Evolutionary conservation across 2,329 filamentous ascomycete species (phyloP).

Genomic region (Phaeosphaeria sp.): DNA sequence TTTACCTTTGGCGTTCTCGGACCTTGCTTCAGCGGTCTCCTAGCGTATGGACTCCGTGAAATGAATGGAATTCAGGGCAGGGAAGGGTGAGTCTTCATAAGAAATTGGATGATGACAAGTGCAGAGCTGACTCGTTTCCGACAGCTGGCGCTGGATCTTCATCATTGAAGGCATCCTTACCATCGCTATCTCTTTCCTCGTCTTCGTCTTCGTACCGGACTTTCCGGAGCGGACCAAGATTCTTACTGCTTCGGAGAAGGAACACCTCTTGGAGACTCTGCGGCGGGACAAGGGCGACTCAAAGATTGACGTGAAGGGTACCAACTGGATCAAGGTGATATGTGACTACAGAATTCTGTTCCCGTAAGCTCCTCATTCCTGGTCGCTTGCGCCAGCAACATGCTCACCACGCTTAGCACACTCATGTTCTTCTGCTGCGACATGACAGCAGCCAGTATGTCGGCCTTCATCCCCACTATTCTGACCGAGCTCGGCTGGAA

Average conservation of each 20-base stretch:
- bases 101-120: not conserved
- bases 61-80: constrained; percentile 36
- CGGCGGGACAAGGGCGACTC: constrained; percentile 56
- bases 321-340: constrained; percentile 57
- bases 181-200: constrained; percentile 54
- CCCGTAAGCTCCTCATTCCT: constrained; percentile 60
- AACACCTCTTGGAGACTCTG: constrained; percentile 59
- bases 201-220: constrained; percentile 61
- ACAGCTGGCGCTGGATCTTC: constrained; percentile 56
- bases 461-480: constrained; percentile 43
- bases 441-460: constrained; percentile 42
- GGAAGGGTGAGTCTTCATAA: constrained; percentile 22
- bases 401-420: constrained; percentile 23
- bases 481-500: constrained; percentile 43
- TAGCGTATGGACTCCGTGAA: constrained; percentile 53
- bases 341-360: constrained; percentile 63
- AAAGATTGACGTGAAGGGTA: constrained; percentile 54
- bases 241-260: constrained; percentile 57
- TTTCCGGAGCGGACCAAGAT: constrained; percentile 59
- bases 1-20: constrained; percentile 61
- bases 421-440: constrained; percentile 46
- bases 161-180: constrained; percentile 67
- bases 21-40: constrained; percentile 62
- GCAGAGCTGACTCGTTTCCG: not conserved
- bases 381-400: constrained; percentile 34